A percentile compares a stretch with the other conserved stretches of the same genome.
phyloP scores from a whole-genome alignment of 345 rosid species.

The Eucalyptus grandis region DNA sequence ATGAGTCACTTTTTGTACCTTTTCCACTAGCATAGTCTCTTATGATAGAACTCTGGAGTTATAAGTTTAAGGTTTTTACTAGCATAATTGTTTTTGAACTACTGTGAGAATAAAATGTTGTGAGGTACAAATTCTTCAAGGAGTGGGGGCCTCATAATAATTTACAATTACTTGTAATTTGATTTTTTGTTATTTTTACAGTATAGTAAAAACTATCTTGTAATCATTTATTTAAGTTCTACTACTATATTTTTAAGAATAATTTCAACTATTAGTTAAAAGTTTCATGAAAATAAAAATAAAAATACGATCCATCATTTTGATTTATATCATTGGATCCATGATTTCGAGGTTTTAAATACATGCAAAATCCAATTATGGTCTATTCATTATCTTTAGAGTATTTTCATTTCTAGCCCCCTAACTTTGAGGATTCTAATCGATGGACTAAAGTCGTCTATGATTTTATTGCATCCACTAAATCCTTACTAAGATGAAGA shows the following conservation, averaged over 20 bases:
- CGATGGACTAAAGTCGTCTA: neutral
- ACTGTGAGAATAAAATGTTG: too few relatives aligned
- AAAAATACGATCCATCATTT: neutral
- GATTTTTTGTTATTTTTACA: too few relatives aligned
- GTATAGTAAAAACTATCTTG: too few relatives aligned
- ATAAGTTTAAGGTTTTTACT: too few relatives aligned
- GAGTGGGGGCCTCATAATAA: too few relatives aligned
- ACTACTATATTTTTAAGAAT: neutral
- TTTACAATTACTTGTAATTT: too few relatives aligned
- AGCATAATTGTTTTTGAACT: too few relatives aligned
- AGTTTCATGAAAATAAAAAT: neutral
- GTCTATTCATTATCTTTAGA: neutral
- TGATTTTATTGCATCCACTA: neutral
- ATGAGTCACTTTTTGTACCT: neutral
- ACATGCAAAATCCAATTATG: neutral
- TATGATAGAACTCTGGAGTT: neutral
- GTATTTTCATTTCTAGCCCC: neutral
- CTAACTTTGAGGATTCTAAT: neutral
- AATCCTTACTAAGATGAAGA: neutral
- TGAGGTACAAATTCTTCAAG: fast-evolving
- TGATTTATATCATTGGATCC: neutral
- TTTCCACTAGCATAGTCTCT: neutral
- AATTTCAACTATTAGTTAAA: too few relatives aligned
- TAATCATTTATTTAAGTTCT: neutral
- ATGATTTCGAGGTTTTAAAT: neutral